A percentile compares a stretch with the other conserved stretches of the same genome.
phyloP scores from a whole-genome alignment of 1,284 basidiomycete genomes.

The Trametes polyzona region DNA sequence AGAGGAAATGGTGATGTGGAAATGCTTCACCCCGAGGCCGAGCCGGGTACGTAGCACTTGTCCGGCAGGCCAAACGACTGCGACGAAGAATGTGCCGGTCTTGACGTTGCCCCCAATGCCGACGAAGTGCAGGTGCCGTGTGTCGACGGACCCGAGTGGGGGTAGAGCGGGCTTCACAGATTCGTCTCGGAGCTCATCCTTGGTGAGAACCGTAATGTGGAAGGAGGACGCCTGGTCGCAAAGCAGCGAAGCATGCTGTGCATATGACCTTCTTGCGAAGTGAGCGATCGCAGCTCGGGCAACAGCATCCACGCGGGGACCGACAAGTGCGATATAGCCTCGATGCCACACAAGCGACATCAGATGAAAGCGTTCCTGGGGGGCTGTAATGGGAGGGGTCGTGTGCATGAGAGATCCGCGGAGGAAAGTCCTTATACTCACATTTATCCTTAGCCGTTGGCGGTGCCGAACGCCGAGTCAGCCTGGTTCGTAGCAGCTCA shows the following conservation, averaged over 20 bases:
- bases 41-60: slow-evolving; percentile 51
- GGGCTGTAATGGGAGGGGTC: background rate
- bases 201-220: slow-evolving; percentile 46
- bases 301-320: slow-evolving; percentile 37
- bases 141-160: slow-evolving; percentile 13
- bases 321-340: slow-evolving; percentile 34
- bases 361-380: background rate
- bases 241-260: slow-evolving; percentile 8
- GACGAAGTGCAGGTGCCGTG: slow-evolving; percentile 27
- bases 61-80: slow-evolving; percentile 59
- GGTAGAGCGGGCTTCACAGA: slow-evolving; percentile 7
- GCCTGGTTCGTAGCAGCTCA: no score
- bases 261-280: slow-evolving; percentile 4
- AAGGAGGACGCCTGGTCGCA: slow-evolving; percentile 28
- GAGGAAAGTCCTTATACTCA: background rate
- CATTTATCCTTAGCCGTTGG: background rate
- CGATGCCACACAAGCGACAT: slow-evolving; percentile 19
- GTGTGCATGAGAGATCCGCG: background rate
- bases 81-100: slow-evolving; percentile 47
- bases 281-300: slow-evolving; percentile 29
- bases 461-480: background rate
- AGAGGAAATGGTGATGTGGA: slow-evolving; percentile 55
- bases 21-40: slow-evolving; percentile 54
- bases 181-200: slow-evolving; percentile 36
- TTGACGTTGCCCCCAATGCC: slow-evolving; percentile 45